Evolutionary conservation across 768 basidiomycete species (phyloP), one percentile per base, ranked within the genome.

Genomic region (Mycena alexandri): DNA sequence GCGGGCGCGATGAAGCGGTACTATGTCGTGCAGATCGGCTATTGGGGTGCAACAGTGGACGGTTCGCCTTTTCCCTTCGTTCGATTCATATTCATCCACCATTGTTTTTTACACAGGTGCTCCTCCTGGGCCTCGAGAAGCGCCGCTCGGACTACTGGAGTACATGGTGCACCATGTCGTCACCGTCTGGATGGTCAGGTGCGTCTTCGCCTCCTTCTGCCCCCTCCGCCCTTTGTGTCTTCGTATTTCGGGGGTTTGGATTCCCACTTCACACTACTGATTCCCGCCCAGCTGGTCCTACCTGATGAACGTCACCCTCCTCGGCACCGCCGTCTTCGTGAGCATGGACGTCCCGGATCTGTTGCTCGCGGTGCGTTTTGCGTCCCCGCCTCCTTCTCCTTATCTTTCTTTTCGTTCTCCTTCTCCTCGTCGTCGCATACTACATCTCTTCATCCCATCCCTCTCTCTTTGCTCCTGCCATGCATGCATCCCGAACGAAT

Each of bases 181-280:
- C 12, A 65, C 64, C 1, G 51, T 65, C 42, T 65, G 64, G 64
- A 65, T 65, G 64, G 64, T 65, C 10, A 59, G 60, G 60, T 61
- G 51, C 41, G 60, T 52, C 8, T n/a, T n/a, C n/a, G n/a, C n/a
- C n/a, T n/a, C n/a, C n/a, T n/a, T n/a, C n/a, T n/a, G n/a, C n/a
- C n/a, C n/a, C n/a, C n/a, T n/a, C n/a, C n/a, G n/a, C n/a, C n/a
- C n/a, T n/a, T n/a, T n/a, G n/a, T n/a, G n/a, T n/a, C n/a, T n/a
- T n/a, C n/a, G n/a, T n/a, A n/a, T n/a, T n/a, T n/a, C n/a, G n/a
- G n/a, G n/a, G n/a, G n/a, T n/a, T n/a, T n/a, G n/a, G n/a, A n/a
- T n/a, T n/a, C n/a, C n/a, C n/a, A n/a, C n/a, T n/a, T n/a, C n/a
- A n/a, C n/a, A n/a, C n/a, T n/a, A n/a, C 54, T 38, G 19, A 19